A percentile compares a stretch with the other conserved stretches of the same genome.
phyloP scores from a whole-genome alignment of 768 basidiomycete genomes.

The Boletus edulis region DNA sequence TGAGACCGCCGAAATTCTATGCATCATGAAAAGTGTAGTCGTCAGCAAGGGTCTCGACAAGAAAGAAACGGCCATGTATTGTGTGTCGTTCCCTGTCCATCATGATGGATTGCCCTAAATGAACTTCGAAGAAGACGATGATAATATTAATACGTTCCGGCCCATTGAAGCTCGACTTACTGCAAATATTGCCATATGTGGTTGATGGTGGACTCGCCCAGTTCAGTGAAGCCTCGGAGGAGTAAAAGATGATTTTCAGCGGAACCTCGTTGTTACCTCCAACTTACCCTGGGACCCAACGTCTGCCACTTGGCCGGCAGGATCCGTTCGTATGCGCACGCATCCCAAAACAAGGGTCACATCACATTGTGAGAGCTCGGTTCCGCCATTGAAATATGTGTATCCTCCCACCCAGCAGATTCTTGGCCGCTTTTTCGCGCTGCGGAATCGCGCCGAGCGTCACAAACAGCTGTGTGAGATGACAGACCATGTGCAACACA shows the following conservation, averaged over 20 bases:
- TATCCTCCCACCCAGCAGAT: neutral
- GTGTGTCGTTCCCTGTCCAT: neutral
- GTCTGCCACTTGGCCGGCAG: neutral
- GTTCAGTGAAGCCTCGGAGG: neutral
- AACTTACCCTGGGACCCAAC: neutral
- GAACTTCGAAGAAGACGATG: conserved; percentile 12
- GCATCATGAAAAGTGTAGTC: neutral
- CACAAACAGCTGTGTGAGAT: neutral
- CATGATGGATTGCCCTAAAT: neutral
- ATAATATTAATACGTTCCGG: neutral
- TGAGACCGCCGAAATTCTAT: neutral
- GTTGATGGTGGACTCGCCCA: conserved; percentile 2
- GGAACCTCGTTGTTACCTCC: neutral
- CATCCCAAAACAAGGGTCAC: neutral
- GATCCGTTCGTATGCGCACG: neutral
- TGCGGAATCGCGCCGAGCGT: neutral
- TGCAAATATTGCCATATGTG: conserved; percentile 9
- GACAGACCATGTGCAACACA: neutral
- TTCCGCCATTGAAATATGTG: neutral
- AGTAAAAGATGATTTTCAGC: neutral
- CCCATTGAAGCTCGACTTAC: conserved; percentile 10
- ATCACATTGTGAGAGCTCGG: neutral
- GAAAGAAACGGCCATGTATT: neutral
- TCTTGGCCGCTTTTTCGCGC: neutral
- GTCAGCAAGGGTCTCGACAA: neutral